Evolutionary conservation across 805 yeast species (phyloP), one percentile per base, ranked within the genome.

Genomic region (Saturnispora ahearnii): DNA sequence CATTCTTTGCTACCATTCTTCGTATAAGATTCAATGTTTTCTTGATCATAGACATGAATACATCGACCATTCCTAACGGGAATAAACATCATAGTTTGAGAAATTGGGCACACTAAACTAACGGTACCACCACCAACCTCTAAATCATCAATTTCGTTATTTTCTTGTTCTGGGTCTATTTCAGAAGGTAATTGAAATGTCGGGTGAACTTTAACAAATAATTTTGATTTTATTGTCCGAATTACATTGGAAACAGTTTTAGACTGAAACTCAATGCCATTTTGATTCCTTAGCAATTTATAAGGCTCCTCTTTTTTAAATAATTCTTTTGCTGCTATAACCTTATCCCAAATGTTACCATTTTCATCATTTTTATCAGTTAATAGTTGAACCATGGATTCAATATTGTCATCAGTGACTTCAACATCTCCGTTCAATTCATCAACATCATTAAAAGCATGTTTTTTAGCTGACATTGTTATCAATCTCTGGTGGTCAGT

Each of bases 41-140:
- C 64, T 47, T 67, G 64, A 56, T 84, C 90, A 59, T 73, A 84
- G 0, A 78, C 76, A 64, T 86, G 95, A 0, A 70, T 68, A 64
- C 95, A 86, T 30, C 60, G 63, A 26, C 57, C 63, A 3, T 83
- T 77, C n/a, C 68, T 73, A 57, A 77, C 69, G 0, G 95, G 93
- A 3, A 65, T 65, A 22, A 62, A 68, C 62, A 77, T 82, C 41
- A 68, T 62, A 47, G 72, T 68, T 51, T 75, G 59, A 0, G 89
- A 77, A 12, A 85, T 69, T 0, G 91, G 91, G 60, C 90, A 88
- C 26, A 70, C 73, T 51, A 86, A 60, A 44, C 81, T 79, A n/a
- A 86, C 68, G 34, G 67, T 76, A 36, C 93, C 93, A 50, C 93
- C 95, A 9, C 77, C 79, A 5, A 85, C 74, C 22, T 82, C 91